Percentiles rank a stretch among this genome's conserved stretches.
These are phyloP conservation scores for Hysterangium stoloniferum DNA, from an alignment of 768 basidiomycete species.

Conservation along the genomic window DNA sequence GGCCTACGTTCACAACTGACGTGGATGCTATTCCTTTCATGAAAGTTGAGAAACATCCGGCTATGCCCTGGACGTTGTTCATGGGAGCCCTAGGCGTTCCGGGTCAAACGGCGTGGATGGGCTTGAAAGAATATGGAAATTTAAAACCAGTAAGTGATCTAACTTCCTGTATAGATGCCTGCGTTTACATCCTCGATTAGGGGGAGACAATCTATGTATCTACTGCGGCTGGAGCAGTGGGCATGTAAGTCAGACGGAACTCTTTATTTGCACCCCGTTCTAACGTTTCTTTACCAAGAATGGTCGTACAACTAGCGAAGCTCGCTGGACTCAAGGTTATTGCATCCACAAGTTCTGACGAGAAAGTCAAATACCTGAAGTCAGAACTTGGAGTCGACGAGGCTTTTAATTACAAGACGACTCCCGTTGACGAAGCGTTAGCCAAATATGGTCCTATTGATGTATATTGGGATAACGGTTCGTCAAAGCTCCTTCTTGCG, in stretches of 20 bases:
- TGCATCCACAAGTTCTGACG: slow-evolving; percentile 63
- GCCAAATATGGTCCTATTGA: slow-evolving; percentile 49
- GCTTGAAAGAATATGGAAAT: neutral
- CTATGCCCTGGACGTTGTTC: neutral
- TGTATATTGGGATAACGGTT: slow-evolving; percentile 28
- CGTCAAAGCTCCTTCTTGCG: neutral
- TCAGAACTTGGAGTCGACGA: slow-evolving; percentile 55
- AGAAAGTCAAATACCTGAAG: slow-evolving; percentile 56
- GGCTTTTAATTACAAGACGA: slow-evolving; percentile 69
- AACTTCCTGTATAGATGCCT: neutral
- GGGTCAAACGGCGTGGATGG: neutral
- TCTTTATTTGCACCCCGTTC: neutral
- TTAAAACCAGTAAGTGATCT: neutral
- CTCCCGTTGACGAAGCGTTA: slow-evolving; percentile 42
- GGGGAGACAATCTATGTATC: slow-evolving; percentile 30
- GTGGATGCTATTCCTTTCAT: neutral
- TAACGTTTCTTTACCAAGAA: neutral
- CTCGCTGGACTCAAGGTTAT: slow-evolving; percentile 50
- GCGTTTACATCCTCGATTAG: slow-evolving; percentile 6
- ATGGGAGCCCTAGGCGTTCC: neutral
- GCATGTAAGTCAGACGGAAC: slow-evolving; percentile 15
- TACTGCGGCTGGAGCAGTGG: slow-evolving; percentile 29
- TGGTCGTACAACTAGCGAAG: slow-evolving; percentile 39
- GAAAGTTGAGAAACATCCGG: neutral
- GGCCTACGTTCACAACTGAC: neutral